A percentile compares a stretch with the other conserved stretches of the same genome.
phyloP scores from a whole-genome alignment of 2,329 filamentous ascomycete genomes.

The Monilinia fructigena region DNA sequence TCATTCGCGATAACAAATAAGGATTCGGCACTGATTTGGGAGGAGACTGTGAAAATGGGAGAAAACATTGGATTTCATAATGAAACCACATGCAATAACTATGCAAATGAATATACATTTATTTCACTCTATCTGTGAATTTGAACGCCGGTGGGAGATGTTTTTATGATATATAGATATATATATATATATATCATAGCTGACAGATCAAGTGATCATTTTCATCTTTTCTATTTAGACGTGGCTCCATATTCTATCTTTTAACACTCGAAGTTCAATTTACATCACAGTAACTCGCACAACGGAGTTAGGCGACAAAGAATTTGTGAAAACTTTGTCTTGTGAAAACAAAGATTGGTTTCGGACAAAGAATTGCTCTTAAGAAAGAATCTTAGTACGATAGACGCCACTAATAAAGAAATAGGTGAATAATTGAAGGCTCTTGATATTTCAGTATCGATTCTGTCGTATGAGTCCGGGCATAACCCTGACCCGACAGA shows the following conservation, averaged over 20 bases:
- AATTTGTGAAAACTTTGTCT: background rate
- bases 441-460: background rate
- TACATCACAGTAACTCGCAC: background rate
- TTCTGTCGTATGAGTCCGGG: no score
- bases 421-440: background rate
- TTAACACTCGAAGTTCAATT: background rate
- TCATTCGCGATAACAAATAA: conserved; percentile 26
- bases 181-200: no score
- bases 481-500: background rate
- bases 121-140: background rate
- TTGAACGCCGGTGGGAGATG: no score
- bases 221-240: background rate
- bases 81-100: background rate
- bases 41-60: conserved; percentile 1
- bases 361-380: background rate
- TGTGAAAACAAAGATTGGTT: background rate
- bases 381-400: background rate
- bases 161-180: no score
- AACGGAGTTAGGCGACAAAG: background rate
- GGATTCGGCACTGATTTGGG: conserved; percentile 2
- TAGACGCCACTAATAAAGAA: background rate
- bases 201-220: background rate
- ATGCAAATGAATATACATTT: conserved; percentile 8
- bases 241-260: background rate
- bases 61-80: conserved; percentile 7